Conservation (phyloP, 306 rosid genomes). For the Ormosia emarginata region DNA sequence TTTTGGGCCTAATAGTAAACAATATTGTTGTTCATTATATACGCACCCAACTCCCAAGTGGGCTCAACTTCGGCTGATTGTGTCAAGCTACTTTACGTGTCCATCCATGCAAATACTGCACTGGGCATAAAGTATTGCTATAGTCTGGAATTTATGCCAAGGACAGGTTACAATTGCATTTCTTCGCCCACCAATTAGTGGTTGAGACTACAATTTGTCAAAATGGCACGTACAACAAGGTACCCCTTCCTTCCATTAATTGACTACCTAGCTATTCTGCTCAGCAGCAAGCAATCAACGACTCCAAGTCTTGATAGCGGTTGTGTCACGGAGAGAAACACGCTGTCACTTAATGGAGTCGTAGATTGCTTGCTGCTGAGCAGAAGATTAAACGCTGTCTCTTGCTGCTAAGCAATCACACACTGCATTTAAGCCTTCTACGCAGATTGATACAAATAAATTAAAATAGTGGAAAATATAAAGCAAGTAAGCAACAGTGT, state of each 20-base stretch:
- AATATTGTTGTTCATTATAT: no score
- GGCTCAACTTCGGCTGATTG: neutral
- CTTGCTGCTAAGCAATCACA: no score
- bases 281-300: neutral
- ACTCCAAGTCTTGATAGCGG: neutral
- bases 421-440: neutral
- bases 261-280: neutral
- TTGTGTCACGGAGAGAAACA: neutral
- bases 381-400: no score
- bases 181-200: neutral
- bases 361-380: no score
- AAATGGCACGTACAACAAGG: slow-evolving; percentile 50
- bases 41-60: no score
- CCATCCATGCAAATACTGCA: neutral
- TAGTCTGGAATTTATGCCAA: neutral
- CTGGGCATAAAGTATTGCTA: neutral
- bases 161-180: neutral
- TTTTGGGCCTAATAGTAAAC: no score
- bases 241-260: neutral
- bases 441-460: no score
- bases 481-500: neutral
- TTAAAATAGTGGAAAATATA: no score
- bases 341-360: no score
- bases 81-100: neutral
- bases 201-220: neutral